A percentile compares a stretch with the other conserved stretches of the same genome.
Conservation (phyloP, 805 yeast genomes). For the Sugiyamaella chiloensis region DNA sequence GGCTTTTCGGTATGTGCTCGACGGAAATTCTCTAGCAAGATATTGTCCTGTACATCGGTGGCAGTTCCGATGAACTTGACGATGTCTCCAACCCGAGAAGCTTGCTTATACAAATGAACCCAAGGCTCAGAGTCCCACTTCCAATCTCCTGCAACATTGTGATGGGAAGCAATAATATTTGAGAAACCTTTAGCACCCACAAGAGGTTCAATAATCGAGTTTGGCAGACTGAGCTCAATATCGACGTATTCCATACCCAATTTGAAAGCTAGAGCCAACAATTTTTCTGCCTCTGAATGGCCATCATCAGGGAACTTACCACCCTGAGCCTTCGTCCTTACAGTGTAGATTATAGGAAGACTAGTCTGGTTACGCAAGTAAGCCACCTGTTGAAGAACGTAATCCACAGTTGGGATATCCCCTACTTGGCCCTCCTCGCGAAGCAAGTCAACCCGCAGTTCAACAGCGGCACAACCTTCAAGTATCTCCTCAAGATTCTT, state of each 20-base stretch:
- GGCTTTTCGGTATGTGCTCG: conserved; percentile 53
- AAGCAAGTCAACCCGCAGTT: conserved; percentile 74
- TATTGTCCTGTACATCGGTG: conserved; percentile 58
- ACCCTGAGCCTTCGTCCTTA: conserved; percentile 77
- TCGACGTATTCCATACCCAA: conserved; percentile 81
- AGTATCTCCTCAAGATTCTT: conserved; percentile 50
- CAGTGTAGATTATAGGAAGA: conserved; percentile 77
- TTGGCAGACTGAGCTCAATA: conserved; percentile 69
- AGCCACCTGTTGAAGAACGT: conserved; percentile 72
- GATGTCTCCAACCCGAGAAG: conserved; percentile 61
- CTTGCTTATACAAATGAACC: conserved; percentile 69
- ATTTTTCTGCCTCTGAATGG: conserved; percentile 43
- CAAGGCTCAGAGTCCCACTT: conserved; percentile 71
- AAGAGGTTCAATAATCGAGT: conserved; percentile 49
- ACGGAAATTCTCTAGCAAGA: conserved; percentile 68
- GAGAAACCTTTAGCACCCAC: conserved; percentile 56
- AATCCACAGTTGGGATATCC: conserved; percentile 35
- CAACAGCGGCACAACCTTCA: conserved; percentile 77
- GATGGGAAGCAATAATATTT: conserved; percentile 77
- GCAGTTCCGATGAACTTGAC: conserved; percentile 86
- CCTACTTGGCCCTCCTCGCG: conserved; percentile 37
- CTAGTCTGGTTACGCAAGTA: conserved; percentile 58
- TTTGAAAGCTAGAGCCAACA: conserved; percentile 62
- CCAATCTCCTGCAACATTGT: conserved; percentile 61
- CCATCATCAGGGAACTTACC: conserved; percentile 71